Evolutionary conservation across 345 rosid species (phyloP).

Genomic region (Sapria himalayana): DNA sequence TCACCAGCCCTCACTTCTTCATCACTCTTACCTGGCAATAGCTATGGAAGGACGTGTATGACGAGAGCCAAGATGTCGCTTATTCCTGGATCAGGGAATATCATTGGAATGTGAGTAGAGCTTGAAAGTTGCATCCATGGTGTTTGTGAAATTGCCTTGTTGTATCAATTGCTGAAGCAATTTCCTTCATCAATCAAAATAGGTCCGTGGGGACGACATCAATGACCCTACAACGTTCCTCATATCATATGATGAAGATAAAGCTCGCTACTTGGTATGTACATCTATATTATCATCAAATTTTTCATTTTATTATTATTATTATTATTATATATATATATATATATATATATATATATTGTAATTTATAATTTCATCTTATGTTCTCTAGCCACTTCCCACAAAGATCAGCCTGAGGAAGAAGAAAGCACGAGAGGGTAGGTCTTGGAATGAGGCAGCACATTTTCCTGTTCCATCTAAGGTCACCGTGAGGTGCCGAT

Average conservation of each 20-base stretch:
- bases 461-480: conserved; percentile 69
- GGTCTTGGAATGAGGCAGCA: conserved; percentile 63
- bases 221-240: conserved; percentile 60
- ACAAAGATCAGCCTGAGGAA: conserved; percentile 58
- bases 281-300: background rate
- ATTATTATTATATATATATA: too few species aligned
- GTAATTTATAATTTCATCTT: too few species aligned
- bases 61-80: conserved; percentile 55
- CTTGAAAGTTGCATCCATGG: too few species aligned
- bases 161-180: conserved; percentile 3
- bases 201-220: conserved; percentile 54
- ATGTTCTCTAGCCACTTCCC: conserved; percentile 57
- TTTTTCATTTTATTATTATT: conserved; percentile 4
- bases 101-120: conserved; percentile 88
- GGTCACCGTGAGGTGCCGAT: conserved; percentile 49
- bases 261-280: conserved; percentile 66
- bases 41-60: conserved; percentile 59
- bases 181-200: conserved; percentile 10
- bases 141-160: conserved; percentile 1
- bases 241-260: conserved; percentile 54
- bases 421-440: conserved; percentile 76
- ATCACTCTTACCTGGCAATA: conserved; percentile 20
- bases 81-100: conserved; percentile 90
- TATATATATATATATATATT: too few species aligned
- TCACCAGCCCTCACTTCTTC: too few species aligned